phyloP scores from a whole-genome alignment of 768 basidiomycete species.

The Ramaria sp. region DNA sequence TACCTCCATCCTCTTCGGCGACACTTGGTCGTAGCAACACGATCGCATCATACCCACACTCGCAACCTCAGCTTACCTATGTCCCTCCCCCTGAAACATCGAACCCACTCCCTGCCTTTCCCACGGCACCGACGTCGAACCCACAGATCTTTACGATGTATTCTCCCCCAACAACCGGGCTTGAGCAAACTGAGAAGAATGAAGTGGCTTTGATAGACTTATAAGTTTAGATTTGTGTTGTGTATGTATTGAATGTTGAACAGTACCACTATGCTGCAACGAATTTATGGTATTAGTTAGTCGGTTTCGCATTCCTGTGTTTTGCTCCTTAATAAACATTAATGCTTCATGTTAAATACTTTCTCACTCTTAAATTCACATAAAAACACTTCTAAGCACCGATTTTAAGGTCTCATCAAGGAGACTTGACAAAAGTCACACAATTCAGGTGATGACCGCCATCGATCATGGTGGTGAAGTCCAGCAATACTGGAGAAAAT shows the following conservation, averaged over 20 bases:
- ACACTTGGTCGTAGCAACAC: neutral
- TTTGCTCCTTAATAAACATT: too few relatives aligned
- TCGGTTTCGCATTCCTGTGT: too few relatives aligned
- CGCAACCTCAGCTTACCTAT: neutral
- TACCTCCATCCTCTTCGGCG: neutral
- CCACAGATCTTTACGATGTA: conserved; percentile 47
- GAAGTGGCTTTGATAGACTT: conserved; percentile 43
- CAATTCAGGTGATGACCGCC: too few relatives aligned
- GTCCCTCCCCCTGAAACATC: neutral
- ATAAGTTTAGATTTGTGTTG: conserved; percentile 14
- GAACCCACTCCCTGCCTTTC: conserved; percentile 44
- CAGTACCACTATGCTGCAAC: too few relatives aligned
- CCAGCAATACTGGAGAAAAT: too few relatives aligned
- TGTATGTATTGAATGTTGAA: neutral
- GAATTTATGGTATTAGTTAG: too few relatives aligned
- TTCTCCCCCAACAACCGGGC: conserved; percentile 32
- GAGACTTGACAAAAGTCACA: too few relatives aligned
- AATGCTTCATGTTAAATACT: too few relatives aligned
- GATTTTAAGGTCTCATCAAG: too few relatives aligned
- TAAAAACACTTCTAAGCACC: too few relatives aligned
- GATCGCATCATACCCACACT: neutral
- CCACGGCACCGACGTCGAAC: conserved; percentile 46
- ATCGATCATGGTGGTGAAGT: too few relatives aligned
- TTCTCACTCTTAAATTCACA: too few relatives aligned
- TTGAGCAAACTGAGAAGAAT: conserved; percentile 52